phyloP scores from a whole-genome alignment of 805 yeast genomes.

The Geotrichum ghanense region DNA sequence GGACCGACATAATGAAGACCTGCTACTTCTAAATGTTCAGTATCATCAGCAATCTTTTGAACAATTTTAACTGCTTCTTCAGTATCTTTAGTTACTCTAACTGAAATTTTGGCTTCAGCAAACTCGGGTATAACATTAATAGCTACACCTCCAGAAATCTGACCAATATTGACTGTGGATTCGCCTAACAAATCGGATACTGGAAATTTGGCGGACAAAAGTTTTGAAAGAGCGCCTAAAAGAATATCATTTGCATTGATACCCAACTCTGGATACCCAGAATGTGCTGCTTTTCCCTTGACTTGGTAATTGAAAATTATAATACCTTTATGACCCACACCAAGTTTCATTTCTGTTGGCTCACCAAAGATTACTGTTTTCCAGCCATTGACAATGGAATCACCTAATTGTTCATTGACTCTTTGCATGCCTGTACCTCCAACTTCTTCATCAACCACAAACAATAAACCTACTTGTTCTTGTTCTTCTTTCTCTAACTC shows the following conservation, averaged over 20 bases:
- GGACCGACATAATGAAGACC: constrained; percentile 27
- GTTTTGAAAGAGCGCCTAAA: constrained; percentile 37
- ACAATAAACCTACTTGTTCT: constrained; percentile 49
- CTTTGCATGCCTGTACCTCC: constrained; percentile 51
- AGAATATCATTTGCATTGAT: constrained; percentile 48
- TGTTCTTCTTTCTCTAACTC: constrained; percentile 32
- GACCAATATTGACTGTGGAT: constrained; percentile 52
- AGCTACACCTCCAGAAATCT: constrained; percentile 51
- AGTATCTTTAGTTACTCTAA: constrained; percentile 43
- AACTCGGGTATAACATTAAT: constrained; percentile 51
- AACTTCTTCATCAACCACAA: constrained; percentile 64
- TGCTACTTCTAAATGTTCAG: constrained; percentile 17
- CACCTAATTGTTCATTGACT: constrained; percentile 31
- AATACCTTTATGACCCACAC: constrained; percentile 60
- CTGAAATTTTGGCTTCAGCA: constrained; percentile 37
- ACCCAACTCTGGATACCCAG: constrained; percentile 63
- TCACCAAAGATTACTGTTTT: constrained; percentile 59
- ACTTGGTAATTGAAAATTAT: constrained; percentile 32
- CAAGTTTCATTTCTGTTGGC: constrained; percentile 60
- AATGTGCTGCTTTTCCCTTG: constrained; percentile 51
- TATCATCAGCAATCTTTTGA: constrained; percentile 24
- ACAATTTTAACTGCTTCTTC: constrained; percentile 30
- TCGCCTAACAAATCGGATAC: constrained; percentile 42
- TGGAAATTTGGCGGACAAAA: constrained; percentile 38
- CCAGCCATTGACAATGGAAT: constrained; percentile 31